Conservation (phyloP, 2,329 filamentous ascomycete species). For the Zymoseptoria passerinii region DNA sequence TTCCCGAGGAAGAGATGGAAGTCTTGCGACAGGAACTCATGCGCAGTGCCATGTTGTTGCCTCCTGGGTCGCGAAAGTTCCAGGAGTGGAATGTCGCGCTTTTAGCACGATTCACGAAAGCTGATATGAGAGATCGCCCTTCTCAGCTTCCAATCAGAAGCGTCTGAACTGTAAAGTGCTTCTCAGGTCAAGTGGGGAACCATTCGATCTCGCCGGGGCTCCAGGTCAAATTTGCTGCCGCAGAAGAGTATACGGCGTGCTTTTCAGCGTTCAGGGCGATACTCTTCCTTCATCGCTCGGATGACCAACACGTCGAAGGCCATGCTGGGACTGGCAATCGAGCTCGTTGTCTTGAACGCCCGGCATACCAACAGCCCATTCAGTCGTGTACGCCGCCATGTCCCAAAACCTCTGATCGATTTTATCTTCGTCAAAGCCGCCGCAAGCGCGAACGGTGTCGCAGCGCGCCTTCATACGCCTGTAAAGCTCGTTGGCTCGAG, state of each 20-base stretch:
- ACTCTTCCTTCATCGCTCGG: neutral
- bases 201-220: no score
- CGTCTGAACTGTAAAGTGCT: neutral
- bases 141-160: neutral
- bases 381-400: neutral
- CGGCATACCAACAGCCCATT: neutral
- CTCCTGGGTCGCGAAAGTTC: slow-evolving; percentile 15
- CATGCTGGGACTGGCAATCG: neutral
- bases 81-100: slow-evolving; percentile 18
- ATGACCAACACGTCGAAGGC: neutral
- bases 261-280: no score
- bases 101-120: slow-evolving; percentile 11
- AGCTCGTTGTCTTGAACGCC: neutral
- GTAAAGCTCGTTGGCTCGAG: neutral
- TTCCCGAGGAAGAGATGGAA: slow-evolving; percentile 18
- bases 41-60: slow-evolving; percentile 19
- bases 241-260: no score
- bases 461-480: neutral
- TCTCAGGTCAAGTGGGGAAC: neutral
- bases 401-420: neutral
- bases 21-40: slow-evolving; percentile 38
- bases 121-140: slow-evolving; percentile 2
- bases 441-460: neutral
- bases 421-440: neutral
- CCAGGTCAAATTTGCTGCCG: no score